These are phyloP conservation scores for Cystofilobasidium bisporidii DNA, from an alignment of 768 basidiomycete species.

Conservation along the genomic window DNA sequence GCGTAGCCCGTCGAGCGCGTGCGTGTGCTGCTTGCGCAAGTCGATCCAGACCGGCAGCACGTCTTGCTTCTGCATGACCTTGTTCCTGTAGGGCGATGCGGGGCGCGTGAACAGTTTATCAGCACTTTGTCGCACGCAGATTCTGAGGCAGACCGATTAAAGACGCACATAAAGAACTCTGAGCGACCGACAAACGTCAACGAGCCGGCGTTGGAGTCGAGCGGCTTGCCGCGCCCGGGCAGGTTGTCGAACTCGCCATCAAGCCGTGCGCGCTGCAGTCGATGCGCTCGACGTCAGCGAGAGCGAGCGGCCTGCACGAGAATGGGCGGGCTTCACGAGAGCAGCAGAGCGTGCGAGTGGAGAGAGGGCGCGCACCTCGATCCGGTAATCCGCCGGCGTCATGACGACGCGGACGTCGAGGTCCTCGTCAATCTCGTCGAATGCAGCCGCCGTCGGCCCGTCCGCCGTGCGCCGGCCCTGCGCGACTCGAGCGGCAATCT, in stretches of 20 bases:
- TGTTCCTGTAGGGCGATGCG: slow-evolving; percentile 15
- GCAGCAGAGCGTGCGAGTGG: background rate
- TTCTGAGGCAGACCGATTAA: background rate
- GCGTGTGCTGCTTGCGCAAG: slow-evolving; percentile 11
- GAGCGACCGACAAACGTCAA: slow-evolving; percentile 24
- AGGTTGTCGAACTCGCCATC: slow-evolving; percentile 25
- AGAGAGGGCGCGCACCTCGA: slow-evolving; percentile 19
- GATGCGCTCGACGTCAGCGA: too few relatives aligned
- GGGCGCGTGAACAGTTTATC: background rate
- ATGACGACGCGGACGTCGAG: slow-evolving; percentile 20
- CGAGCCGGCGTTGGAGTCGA: slow-evolving; percentile 18
- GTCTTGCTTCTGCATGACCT: slow-evolving; percentile 17
- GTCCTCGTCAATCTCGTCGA: slow-evolving; percentile 14
- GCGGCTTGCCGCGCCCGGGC: slow-evolving; percentile 16
- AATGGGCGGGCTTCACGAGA: too few relatives aligned
- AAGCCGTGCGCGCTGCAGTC: slow-evolving; percentile 20
- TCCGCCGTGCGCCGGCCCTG: background rate
- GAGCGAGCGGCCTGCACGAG: too few relatives aligned
- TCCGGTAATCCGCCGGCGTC: slow-evolving; percentile 22
- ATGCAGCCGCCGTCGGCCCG: background rate
- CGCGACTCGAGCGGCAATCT: background rate
- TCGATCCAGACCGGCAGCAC: slow-evolving; percentile 25
- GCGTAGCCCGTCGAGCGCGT: slow-evolving; percentile 11
- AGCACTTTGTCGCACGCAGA: too few relatives aligned
- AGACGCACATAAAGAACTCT: slow-evolving; percentile 17